Evolutionary conservation across 2,329 filamentous ascomycete species (phyloP).

Genomic region (Gyromitra esculenta): DNA sequence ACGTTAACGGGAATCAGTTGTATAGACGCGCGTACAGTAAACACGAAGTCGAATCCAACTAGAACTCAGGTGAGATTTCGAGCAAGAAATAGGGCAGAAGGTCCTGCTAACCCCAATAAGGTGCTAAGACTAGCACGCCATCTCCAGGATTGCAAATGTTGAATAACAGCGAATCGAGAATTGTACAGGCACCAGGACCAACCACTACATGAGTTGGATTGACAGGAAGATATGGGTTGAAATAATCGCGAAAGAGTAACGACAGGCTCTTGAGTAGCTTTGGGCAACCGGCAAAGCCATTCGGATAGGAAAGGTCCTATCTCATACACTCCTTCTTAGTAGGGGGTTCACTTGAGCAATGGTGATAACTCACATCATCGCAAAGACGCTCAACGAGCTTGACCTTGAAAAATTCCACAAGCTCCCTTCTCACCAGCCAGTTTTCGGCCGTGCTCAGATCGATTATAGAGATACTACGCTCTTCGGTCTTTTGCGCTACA

Average conservation of each 20-base stretch:
- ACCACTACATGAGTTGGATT: constrained; percentile 1
- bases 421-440: constrained; percentile 9
- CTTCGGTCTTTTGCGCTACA: constrained; percentile 6
- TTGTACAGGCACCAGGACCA: constrained; percentile 9
- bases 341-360: neutral
- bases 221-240: neutral
- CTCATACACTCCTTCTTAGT: neutral
- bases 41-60: constrained; percentile 20
- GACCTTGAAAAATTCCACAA: constrained; percentile 10
- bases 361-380: constrained; percentile 1
- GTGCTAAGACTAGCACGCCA: constrained; percentile 5
- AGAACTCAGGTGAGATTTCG: neutral
- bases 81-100: neutral
- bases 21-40: neutral
- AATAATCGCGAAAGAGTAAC: constrained; percentile 2
- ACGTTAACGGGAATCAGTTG: constrained; percentile 1
- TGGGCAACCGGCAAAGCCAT: constrained; percentile 14
- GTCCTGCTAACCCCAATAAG: constrained; percentile 12
- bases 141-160: constrained; percentile 10
- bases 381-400: constrained; percentile 5
- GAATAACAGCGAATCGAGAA: constrained; percentile 13
- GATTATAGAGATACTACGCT: neutral
- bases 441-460: constrained; percentile 13
- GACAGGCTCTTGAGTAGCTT: constrained; percentile 1
- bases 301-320: constrained; percentile 16